Evolutionary conservation across 495 filamentous ascomycete genomes (phyloP), one percentile per base, ranked within the genome.

Genomic region (Daldinia bambusicola): DNA sequence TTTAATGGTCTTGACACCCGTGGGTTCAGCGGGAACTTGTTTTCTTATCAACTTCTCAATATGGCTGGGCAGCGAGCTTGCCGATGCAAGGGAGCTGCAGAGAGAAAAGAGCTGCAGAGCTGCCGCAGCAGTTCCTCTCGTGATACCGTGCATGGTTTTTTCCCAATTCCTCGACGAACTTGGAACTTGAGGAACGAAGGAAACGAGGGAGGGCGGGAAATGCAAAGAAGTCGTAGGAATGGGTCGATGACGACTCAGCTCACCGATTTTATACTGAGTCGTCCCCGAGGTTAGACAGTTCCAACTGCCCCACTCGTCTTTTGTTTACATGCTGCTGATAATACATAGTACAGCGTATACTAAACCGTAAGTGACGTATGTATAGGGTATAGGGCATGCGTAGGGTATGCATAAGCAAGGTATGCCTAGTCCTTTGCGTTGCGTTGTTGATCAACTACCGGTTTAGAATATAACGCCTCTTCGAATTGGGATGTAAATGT

Each of bases 1-100:
- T 26, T 80, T 83, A 55, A 90, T 85, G 4, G 86, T 86, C 62
- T 83, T 88, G 22, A 90, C 84, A 13, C 80, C 85, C 1, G 79
- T 84, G 9, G 88, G 82, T 55, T 86, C 80, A 7, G 81, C 77
- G 6, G 69, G 75, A 8, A 72, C 74, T 41, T 77, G 75, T 32
- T 69, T 76, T 53, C 57, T 69, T 34, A 77, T 53, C 12, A 77
- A 74, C 8, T 81, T 76, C 74, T 88, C 88, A 26, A 87, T 65
- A 16, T 68, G 71, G 9, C 59, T 55, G 0, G 69, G 69, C 7
- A 75, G 31, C 2, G 61, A 69, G 20, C 69, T 55, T n/a, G 71
- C 72, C 6, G 43, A 66, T 10, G 81, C 31, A 80, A 63, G 60
- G 78, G 80, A 9, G 72, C 78, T 2, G 75, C 76, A 67, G 80